Evolutionary conservation across 345 rosid genomes (phyloP).

Genomic region (Barbarea vulgaris): DNA sequence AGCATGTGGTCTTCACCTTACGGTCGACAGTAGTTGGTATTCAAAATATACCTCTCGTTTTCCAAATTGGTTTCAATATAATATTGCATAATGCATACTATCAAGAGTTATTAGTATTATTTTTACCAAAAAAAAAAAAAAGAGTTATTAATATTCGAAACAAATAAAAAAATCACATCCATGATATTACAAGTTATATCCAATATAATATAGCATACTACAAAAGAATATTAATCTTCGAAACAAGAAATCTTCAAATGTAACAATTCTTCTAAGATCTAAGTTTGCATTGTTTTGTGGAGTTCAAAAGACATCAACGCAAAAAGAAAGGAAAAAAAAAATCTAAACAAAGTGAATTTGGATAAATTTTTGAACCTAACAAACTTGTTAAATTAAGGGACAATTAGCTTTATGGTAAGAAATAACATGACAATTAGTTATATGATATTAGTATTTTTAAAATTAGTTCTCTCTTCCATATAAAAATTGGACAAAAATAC

Average conservation of each 20-base stretch:
- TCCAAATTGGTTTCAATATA: neutral
- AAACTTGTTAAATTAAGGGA: too few relatives aligned
- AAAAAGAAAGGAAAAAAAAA: neutral
- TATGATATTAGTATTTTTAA: too few relatives aligned
- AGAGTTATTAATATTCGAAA: too few relatives aligned
- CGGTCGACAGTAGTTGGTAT: neutral
- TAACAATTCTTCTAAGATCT: neutral
- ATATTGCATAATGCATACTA: neutral
- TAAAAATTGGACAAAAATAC: too few relatives aligned
- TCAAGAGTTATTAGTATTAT: neutral
- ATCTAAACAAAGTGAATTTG: neutral
- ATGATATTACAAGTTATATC: neutral
- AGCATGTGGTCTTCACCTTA: constrained; percentile 18
- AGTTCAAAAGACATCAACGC: neutral
- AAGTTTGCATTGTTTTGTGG: neutral
- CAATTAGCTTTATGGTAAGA: too few relatives aligned
- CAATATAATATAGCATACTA: neutral
- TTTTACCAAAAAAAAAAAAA: too few relatives aligned
- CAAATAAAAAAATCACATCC: neutral
- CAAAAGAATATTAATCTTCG: neutral
- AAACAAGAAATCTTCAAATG: neutral
- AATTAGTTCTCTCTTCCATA: too few relatives aligned
- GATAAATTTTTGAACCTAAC: neutral
- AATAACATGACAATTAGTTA: too few relatives aligned
- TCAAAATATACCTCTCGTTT: neutral